These are phyloP conservation scores for Penicillium canescens DNA, from an alignment of 495 filamentous ascomycete genomes.

Conservation along the genomic window DNA sequence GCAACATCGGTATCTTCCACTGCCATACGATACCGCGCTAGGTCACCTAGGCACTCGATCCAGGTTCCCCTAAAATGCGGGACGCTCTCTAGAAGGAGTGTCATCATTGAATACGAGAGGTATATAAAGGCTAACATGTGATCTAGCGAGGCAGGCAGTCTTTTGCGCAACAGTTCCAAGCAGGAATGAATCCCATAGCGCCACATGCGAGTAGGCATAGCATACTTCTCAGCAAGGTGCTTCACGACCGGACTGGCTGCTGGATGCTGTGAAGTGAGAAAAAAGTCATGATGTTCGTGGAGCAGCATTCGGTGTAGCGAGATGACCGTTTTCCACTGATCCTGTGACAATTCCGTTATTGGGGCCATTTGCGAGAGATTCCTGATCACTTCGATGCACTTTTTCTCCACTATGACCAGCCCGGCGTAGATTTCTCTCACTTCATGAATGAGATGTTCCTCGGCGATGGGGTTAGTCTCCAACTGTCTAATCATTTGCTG, in stretches of 20 bases:
- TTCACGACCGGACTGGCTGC: slow-evolving; percentile 59
- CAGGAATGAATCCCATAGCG: slow-evolving; percentile 78
- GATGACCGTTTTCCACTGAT: slow-evolving; percentile 74
- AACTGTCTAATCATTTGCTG: slow-evolving; percentile 54
- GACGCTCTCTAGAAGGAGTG: slow-evolving; percentile 73
- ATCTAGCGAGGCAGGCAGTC: slow-evolving; percentile 68
- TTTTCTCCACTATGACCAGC: slow-evolving; percentile 76
- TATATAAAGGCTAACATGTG: slow-evolving; percentile 84
- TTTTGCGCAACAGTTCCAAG: slow-evolving; percentile 68
- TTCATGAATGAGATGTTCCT: slow-evolving; percentile 67
- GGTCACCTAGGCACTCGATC: slow-evolving; percentile 86
- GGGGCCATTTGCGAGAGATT: slow-evolving; percentile 42
- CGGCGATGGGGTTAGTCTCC: slow-evolving; percentile 68
- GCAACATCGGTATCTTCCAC: slow-evolving; percentile 71
- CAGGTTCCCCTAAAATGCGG: slow-evolving; percentile 78
- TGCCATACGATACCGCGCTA: slow-evolving; percentile 74
- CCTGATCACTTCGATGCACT: slow-evolving; percentile 74
- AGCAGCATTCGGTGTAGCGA: slow-evolving; percentile 71
- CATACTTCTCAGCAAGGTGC: slow-evolving; percentile 65
- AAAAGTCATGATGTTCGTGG: slow-evolving; percentile 81
- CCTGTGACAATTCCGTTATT: slow-evolving; percentile 48
- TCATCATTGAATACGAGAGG: slow-evolving; percentile 81
- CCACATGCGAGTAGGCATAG: slow-evolving; percentile 86
- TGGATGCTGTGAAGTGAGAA: slow-evolving; percentile 76
- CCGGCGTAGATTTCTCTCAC: slow-evolving; percentile 77